A percentile compares a stretch with the other conserved stretches of the same genome.
These are phyloP conservation scores for Collybiopsis luxurians DNA, from an alignment of 768 basidiomycete species.

Conservation along the genomic window DNA sequence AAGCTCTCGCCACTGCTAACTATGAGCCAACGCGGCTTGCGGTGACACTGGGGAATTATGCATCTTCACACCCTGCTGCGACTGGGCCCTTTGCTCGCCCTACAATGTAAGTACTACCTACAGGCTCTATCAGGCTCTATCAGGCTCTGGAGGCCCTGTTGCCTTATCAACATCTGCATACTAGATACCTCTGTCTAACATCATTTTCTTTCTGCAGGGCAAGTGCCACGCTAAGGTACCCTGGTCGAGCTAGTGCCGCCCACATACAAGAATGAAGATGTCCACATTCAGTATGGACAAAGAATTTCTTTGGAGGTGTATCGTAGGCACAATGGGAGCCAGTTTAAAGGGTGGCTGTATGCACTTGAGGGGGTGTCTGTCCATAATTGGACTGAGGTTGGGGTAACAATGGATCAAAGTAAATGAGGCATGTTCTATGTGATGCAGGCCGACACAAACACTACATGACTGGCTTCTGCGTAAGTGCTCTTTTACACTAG, in stretches of 20 bases:
- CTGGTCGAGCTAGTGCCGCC: not conserved
- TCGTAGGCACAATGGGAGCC: not conserved
- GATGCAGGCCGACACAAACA: not conserved
- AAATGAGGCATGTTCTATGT: not conserved
- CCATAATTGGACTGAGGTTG: not conserved
- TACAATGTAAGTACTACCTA: not conserved
- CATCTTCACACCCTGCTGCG: not conserved
- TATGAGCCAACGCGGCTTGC: not conserved
- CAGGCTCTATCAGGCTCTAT: no score
- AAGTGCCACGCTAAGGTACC: not conserved
- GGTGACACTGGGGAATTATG: not conserved
- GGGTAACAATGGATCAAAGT: not conserved
- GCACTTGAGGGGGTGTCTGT: not conserved
- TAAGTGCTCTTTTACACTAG: no score
- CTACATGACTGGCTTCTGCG: not conserved
- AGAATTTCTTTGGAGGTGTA: not conserved
- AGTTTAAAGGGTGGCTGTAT: not conserved
- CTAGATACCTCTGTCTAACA: no score
- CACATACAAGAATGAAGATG: not conserved
- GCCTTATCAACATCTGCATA: no score
- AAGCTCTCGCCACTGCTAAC: not conserved
- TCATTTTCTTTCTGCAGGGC: not conserved
- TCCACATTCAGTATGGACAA: not conserved
- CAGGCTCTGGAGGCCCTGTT: no score
- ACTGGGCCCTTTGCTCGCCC: not conserved